Evolutionary conservation across 345 rosid species (phyloP).

Genomic region (Salix caprea): DNA sequence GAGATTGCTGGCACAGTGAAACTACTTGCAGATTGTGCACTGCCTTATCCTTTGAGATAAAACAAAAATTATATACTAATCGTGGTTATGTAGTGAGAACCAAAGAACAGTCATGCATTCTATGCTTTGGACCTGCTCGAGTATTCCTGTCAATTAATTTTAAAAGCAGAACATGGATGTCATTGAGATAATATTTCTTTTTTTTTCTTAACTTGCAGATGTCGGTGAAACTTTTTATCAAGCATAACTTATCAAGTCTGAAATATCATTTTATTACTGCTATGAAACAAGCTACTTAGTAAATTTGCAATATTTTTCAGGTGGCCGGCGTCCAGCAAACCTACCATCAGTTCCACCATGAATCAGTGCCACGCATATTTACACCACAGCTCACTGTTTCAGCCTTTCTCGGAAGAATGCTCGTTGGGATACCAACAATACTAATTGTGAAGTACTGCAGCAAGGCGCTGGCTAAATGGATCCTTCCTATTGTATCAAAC

Average conservation of each 20-base stretch:
- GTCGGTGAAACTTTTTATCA: neutral
- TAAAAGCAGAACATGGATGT: neutral
- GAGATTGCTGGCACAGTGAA: neutral
- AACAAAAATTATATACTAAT: no score
- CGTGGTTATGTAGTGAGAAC: neutral
- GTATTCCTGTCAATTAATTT: neutral
- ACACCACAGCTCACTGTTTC: constrained; percentile 41
- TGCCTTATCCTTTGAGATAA: neutral
- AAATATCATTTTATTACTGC: neutral
- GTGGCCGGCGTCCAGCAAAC: constrained; percentile 83
- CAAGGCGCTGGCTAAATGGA: constrained; percentile 85
- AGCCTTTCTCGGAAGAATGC: constrained; percentile 58
- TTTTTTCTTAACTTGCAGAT: neutral
- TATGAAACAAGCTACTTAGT: neutral
- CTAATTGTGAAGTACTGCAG: constrained; percentile 85
- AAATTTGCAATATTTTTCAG: constrained; percentile 32
- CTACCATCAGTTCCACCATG: constrained; percentile 87
- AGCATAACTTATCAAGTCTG: neutral
- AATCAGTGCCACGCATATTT: constrained; percentile 55
- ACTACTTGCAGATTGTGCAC: neutral
- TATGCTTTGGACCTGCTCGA: neutral
- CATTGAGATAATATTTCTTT: neutral
- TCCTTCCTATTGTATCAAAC: constrained; percentile 67
- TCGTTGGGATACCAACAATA: constrained; percentile 81
- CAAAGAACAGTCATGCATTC: neutral